These are phyloP conservation scores for Aspergillus oerlinghausenensis DNA, from an alignment of 2,329 filamentous ascomycete genomes.

Conservation along the genomic window DNA sequence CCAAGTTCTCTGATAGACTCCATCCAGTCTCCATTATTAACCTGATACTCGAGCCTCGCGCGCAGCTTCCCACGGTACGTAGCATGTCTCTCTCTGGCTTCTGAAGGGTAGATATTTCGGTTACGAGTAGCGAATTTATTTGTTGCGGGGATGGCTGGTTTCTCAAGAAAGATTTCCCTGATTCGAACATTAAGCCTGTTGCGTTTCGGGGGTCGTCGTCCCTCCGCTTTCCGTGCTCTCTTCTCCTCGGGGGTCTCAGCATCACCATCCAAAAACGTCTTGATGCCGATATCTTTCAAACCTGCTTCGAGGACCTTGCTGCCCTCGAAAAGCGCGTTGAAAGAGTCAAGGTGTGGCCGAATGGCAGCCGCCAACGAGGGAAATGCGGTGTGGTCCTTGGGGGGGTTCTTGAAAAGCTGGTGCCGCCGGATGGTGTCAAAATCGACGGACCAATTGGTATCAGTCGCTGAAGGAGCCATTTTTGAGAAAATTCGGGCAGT, in stretches of 20 bases:
- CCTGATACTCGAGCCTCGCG: conserved; percentile 74
- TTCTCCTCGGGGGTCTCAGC: conserved; percentile 37
- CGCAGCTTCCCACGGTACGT: conserved; percentile 85
- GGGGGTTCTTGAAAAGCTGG: conserved; percentile 82
- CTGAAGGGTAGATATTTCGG: conserved; percentile 82
- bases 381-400: conserved; percentile 81
- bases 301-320: conserved; percentile 70
- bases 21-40: conserved; percentile 81
- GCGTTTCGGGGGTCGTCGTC: conserved; percentile 50
- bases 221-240: conserved; percentile 47
- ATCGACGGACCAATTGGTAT: conserved; percentile 74
- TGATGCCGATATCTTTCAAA: conserved; percentile 83
- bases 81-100: conserved; percentile 89
- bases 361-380: conserved; percentile 82
- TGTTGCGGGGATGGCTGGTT: conserved; percentile 68
- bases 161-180: conserved; percentile 77
- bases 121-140: conserved; percentile 79
- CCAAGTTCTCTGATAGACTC: conserved; percentile 83
- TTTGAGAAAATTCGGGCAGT: conserved; percentile 6
- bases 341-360: conserved; percentile 88
- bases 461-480: conserved; percentile 57
- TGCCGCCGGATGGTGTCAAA: conserved; percentile 85
- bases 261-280: conserved; percentile 79
- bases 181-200: conserved; percentile 76
- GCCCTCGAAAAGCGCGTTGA: conserved; percentile 80